phyloP scores from a whole-genome alignment of 1,139 yeast species.

The Geotrichum klebahnii region DNA sequence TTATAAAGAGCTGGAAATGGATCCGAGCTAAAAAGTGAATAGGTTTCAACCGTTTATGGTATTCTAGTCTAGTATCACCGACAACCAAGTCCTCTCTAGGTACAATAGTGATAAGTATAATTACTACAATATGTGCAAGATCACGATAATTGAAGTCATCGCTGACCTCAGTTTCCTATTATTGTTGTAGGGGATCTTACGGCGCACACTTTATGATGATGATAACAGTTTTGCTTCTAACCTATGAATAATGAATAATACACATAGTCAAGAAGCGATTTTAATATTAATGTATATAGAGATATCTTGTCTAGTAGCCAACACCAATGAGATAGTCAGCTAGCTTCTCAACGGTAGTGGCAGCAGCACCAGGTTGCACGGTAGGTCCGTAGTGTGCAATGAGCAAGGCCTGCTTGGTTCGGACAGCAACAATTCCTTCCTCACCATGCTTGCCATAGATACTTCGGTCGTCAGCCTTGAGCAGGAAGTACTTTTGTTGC shows the following conservation, averaged over 20 bases:
- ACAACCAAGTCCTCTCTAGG: conserved; percentile 1
- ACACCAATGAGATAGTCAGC: conserved; percentile 90
- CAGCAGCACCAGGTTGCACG: conserved; percentile 91
- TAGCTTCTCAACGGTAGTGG: conserved; percentile 87
- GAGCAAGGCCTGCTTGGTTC: conserved; percentile 88
- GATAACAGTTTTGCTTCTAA: background rate
- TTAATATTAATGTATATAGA: background rate
- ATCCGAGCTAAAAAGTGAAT: too few relatives aligned
- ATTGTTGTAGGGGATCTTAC: too few relatives aligned
- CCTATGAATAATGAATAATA: background rate
- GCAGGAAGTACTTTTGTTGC: conserved; percentile 80
- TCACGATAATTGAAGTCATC: too few relatives aligned
- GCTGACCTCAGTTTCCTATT: too few relatives aligned
- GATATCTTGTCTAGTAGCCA: conserved; percentile 51
- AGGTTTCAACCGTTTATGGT: too few relatives aligned
- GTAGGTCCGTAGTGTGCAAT: conserved; percentile 85
- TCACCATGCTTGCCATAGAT: conserved; percentile 89
- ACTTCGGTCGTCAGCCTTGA: conserved; percentile 88
- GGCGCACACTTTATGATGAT: background rate
- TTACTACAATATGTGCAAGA: too few relatives aligned
- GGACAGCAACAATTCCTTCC: conserved; percentile 83
- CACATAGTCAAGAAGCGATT: background rate
- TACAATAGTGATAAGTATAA: too few relatives aligned
- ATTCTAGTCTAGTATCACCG: too few relatives aligned
- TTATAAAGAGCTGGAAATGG: too few relatives aligned